Evolutionary conservation across 768 basidiomycete species (phyloP).

Genomic region (Rhizopogon salebrosus): DNA sequence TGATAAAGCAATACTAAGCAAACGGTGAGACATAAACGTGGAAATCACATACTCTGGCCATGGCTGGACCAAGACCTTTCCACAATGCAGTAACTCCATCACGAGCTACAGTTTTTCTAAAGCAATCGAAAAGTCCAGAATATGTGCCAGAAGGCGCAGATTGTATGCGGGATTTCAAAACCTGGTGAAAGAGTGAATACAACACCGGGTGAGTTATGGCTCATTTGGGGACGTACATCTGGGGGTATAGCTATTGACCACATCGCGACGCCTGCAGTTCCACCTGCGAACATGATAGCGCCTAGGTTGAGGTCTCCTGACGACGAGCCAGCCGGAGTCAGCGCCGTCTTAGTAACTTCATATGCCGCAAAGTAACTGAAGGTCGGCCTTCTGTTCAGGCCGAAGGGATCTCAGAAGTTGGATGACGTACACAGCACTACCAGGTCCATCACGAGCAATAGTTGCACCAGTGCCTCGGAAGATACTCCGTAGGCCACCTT

Average conservation of each 20-base stretch:
- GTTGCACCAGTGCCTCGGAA: slow-evolving; percentile 94
- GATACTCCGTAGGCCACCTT: slow-evolving; percentile 88
- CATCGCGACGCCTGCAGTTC: slow-evolving; percentile 95
- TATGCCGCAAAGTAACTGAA: slow-evolving; percentile 94
- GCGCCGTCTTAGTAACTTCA: slow-evolving; percentile 83
- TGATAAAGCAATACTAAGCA: slow-evolving; percentile 24
- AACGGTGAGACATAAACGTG: neutral
- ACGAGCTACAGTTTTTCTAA: slow-evolving; percentile 82
- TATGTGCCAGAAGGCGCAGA: slow-evolving; percentile 98
- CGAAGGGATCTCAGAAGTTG: neutral
- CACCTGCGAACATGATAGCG: slow-evolving; percentile 87
- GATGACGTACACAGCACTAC: slow-evolving; percentile 82
- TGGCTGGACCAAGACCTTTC: slow-evolving; percentile 97
- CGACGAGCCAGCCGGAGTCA: slow-evolving; percentile 80
- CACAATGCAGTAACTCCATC: slow-evolving; percentile 88
- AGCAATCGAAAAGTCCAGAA: slow-evolving; percentile 88
- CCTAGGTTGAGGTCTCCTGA: slow-evolving; percentile 78
- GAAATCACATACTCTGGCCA: slow-evolving; percentile 66
- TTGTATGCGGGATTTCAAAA: slow-evolving; percentile 92
- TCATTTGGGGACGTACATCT: slow-evolving; percentile 56
- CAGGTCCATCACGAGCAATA: slow-evolving; percentile 90
- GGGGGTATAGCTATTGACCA: slow-evolving; percentile 97
- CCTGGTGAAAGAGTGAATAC: slow-evolving; percentile 42
- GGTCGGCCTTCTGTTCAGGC: slow-evolving; percentile 5
- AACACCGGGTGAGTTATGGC: neutral